Conservation (phyloP, 73 alveolate species). For the Tetrahymena thermophila region DNA sequence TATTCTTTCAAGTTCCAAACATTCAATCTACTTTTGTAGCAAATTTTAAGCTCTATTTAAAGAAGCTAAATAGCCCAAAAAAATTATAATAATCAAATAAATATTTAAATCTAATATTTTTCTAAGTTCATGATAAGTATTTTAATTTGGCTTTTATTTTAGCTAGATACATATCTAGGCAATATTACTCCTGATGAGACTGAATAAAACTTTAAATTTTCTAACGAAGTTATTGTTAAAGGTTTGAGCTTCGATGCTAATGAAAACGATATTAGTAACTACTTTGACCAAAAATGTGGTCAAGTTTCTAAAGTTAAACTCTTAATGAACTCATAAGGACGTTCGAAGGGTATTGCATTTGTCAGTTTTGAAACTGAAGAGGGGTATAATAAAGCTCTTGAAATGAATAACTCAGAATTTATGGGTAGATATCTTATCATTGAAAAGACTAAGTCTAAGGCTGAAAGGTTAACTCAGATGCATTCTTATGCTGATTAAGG, state of each 20-base stretch:
- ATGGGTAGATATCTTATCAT: constrained; percentile 55
- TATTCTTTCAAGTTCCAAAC: no score
- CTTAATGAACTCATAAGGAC: constrained; percentile 37
- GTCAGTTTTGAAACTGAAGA: constrained; percentile 53
- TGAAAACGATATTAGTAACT: constrained; percentile 37
- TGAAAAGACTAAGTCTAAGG: constrained; percentile 26
- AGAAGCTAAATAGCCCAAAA: no score
- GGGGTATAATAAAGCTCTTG: constrained; percentile 42
- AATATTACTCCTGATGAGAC: no score
- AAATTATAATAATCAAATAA: no score
- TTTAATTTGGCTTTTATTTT: no score
- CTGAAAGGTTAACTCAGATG: not conserved
- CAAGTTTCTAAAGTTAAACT: constrained; percentile 45
- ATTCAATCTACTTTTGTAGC: no score
- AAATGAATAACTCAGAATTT: constrained; percentile 48
- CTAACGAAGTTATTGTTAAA: constrained; percentile 52
- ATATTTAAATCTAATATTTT: no score
- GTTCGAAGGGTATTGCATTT: constrained; percentile 61
- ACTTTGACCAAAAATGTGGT: constrained; percentile 53
- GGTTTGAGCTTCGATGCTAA: constrained; percentile 48
- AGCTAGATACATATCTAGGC: no score
- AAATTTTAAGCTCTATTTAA: no score
- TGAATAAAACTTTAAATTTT: no score
- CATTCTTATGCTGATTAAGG: no score
- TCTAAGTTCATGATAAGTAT: no score